These are phyloP conservation scores for Epichloe scottii DNA, from an alignment of 2,329 filamentous ascomycete genomes.

Conservation along the genomic window DNA sequence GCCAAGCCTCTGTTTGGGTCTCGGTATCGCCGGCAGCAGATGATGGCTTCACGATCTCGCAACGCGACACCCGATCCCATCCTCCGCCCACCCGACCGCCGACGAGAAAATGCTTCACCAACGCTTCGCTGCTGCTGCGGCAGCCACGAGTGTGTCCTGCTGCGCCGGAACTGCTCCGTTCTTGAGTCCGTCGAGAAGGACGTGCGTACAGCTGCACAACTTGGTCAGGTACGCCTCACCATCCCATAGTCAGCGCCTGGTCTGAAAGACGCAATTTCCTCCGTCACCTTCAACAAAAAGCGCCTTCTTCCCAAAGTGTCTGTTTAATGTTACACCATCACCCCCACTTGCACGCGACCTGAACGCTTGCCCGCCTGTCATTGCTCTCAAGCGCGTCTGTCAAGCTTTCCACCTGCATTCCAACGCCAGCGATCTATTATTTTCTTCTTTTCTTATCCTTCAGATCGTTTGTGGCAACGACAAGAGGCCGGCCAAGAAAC, in stretches of 20 bases:
- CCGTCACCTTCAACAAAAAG: background rate
- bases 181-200: constrained; percentile 77
- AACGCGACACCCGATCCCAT: constrained; percentile 7
- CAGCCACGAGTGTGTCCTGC: constrained; percentile 61
- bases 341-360: background rate
- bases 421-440: background rate
- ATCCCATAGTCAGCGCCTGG: background rate
- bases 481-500: background rate
- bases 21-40: constrained; percentile 5
- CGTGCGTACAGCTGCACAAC: constrained; percentile 70
- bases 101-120: constrained; percentile 15
- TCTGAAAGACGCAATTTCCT: background rate
- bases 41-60: constrained; percentile 5
- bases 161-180: constrained; percentile 67
- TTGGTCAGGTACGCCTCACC: constrained; percentile 70
- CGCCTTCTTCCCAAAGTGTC: background rate
- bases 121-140: constrained; percentile 72
- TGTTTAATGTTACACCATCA: background rate
- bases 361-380: background rate
- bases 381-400: background rate
- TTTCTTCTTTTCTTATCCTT: background rate
- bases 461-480: background rate
- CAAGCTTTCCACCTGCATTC: constrained; percentile 4
- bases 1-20: background rate
- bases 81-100: constrained; percentile 12